phyloP scores from a whole-genome alignment of 1,139 yeast species.

The Hemisphaericaspora lyxosophila region DNA sequence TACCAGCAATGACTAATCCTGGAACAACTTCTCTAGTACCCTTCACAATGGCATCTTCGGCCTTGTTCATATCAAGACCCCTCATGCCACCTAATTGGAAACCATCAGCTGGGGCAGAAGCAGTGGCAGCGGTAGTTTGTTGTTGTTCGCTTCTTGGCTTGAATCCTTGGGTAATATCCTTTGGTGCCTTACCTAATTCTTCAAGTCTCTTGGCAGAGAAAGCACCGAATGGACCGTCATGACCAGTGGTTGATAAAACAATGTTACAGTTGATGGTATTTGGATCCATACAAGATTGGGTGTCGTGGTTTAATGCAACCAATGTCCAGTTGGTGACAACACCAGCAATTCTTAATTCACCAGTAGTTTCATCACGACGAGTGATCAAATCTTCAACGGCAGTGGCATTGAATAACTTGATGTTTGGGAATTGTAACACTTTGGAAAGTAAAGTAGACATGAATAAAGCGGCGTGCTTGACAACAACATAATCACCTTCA shows the following conservation, averaged over 20 bases:
- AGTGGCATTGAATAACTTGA: slow-evolving; percentile 76
- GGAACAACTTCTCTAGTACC: slow-evolving; percentile 69
- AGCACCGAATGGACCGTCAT: slow-evolving; percentile 87
- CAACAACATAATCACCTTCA: slow-evolving; percentile 79
- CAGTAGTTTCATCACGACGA: slow-evolving; percentile 55
- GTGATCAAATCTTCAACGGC: slow-evolving; percentile 81
- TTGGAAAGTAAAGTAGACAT: slow-evolving; percentile 71
- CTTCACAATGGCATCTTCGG: slow-evolving; percentile 77
- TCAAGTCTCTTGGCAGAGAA: slow-evolving; percentile 58
- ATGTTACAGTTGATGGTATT: slow-evolving; percentile 75
- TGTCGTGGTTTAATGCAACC: slow-evolving; percentile 73
- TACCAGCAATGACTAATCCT: slow-evolving; percentile 74
- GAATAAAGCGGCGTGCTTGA: slow-evolving; percentile 78
- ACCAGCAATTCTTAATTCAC: slow-evolving; percentile 68
- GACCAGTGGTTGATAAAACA: slow-evolving; percentile 73
- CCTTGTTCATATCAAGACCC: slow-evolving; percentile 75
- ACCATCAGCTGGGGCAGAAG: slow-evolving; percentile 31
- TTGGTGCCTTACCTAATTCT: slow-evolving; percentile 29
- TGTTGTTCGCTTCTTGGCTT: slow-evolving; percentile 7
- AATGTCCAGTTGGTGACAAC: slow-evolving; percentile 84
- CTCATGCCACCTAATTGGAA: slow-evolving; percentile 69
- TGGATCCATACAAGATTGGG: slow-evolving; percentile 83
- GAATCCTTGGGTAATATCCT: slow-evolving; percentile 17
- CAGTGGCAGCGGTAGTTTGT: slow-evolving; percentile 4
- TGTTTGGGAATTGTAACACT: slow-evolving; percentile 70